A percentile compares a stretch with the other conserved stretches of the same genome.
phyloP scores from a whole-genome alignment of 2,329 filamentous ascomycete genomes.

The Ambrosiella xylebori region DNA sequence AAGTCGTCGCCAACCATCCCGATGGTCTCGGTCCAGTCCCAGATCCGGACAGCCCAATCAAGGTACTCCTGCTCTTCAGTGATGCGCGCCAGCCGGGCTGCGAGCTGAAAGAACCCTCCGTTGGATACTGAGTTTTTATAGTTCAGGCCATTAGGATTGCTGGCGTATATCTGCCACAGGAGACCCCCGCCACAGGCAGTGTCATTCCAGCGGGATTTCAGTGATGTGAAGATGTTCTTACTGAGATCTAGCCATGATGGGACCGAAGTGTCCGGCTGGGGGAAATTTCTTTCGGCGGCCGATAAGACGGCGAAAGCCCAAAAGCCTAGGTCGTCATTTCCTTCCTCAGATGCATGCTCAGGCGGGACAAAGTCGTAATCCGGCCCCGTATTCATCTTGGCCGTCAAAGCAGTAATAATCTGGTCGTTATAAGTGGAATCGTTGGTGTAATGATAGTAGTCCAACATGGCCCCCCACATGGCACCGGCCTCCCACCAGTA shows the following conservation, averaged over 20 bases:
- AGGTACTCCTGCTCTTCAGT: constrained; percentile 49
- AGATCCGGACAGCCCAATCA: constrained; percentile 50
- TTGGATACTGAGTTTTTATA: constrained; percentile 72
- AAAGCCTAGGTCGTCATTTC: constrained; percentile 61
- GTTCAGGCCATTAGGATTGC: constrained; percentile 55
- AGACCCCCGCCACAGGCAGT: constrained; percentile 53
- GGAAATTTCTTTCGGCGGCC: constrained; percentile 51
- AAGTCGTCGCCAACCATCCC: constrained; percentile 39
- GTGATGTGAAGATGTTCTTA: constrained; percentile 55
- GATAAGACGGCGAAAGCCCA: constrained; percentile 53
- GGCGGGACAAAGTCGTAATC: constrained; percentile 43
- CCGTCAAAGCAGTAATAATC: constrained; percentile 40
- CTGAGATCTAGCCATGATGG: constrained; percentile 51
- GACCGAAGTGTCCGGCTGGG: constrained; percentile 36
- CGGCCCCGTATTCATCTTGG: constrained; percentile 36
- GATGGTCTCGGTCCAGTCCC: constrained; percentile 42
- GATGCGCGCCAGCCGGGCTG: constrained; percentile 54
- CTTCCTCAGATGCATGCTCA: constrained; percentile 39
- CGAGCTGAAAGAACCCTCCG: constrained; percentile 67
- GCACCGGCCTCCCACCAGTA: constrained; percentile 54
- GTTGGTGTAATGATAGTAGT: constrained; percentile 51
- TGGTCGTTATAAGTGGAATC: constrained; percentile 45
- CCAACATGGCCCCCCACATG: constrained; percentile 49
- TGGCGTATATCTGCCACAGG: constrained; percentile 64
- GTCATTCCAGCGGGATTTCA: constrained; percentile 53